Conservation (phyloP, 768 basidiomycete species). For the Paxillus rubicundulus region DNA sequence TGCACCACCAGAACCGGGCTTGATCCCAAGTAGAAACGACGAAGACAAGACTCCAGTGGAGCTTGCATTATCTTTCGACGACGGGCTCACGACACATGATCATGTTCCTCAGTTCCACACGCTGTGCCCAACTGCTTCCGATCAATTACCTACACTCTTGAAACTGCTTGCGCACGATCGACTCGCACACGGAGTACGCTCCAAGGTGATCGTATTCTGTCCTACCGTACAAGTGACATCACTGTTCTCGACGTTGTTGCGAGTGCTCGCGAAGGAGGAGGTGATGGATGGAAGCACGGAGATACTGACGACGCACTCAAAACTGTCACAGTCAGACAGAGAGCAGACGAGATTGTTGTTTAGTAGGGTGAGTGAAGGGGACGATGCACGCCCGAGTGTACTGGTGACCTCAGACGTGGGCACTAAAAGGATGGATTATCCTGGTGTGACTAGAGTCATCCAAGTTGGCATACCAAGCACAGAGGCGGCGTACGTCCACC, state of each 20-base stretch:
- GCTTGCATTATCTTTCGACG: not conserved
- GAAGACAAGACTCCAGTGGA: not conserved
- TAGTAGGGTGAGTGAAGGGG: conserved; percentile 5
- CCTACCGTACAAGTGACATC: conserved; percentile 84
- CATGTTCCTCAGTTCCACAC: conserved; percentile 85
- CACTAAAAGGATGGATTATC: conserved; percentile 87
- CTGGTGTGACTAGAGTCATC: conserved; percentile 83
- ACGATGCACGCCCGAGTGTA: conserved; percentile 46
- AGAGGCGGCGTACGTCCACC: conserved; percentile 77
- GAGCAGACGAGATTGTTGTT: conserved; percentile 25
- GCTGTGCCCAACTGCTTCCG: conserved; percentile 55
- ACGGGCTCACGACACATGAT: conserved; percentile 52
- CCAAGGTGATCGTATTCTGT: conserved; percentile 82
- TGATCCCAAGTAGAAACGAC: conserved; percentile 14
- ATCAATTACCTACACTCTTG: conserved; percentile 78
- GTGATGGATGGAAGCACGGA: conserved; percentile 56
- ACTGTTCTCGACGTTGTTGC: conserved; percentile 64
- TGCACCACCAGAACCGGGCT: conserved; percentile 49
- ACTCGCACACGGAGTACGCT: conserved; percentile 57
- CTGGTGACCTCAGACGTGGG: conserved; percentile 88
- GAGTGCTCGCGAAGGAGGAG: conserved; percentile 39
- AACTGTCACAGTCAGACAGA: conserved; percentile 37
- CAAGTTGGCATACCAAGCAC: conserved; percentile 80
- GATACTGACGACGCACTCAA: conserved; percentile 83
- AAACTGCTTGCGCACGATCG: conserved; percentile 88